Base-by-base conservation (phyloP, 164 flowering plant species). In the Tinospora cordifolia region DNA sequence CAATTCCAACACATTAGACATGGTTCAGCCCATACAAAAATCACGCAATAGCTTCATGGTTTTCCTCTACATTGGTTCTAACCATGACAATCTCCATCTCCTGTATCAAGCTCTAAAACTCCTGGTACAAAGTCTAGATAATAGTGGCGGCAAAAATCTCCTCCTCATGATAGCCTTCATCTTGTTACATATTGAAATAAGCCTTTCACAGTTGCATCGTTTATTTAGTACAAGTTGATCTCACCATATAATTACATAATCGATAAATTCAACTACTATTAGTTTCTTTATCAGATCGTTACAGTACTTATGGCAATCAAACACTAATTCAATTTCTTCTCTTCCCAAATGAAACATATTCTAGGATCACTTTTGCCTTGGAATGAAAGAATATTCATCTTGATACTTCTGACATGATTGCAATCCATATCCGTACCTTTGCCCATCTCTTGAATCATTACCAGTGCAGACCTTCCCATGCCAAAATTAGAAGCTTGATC, bases 81-180 rank as follows among this genome's bases (percentile, higher is more conserved):
- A 75, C 71, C 74, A 60, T 71, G 1, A 63, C 49, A 6, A 66
- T 25, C 74, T 70, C 68, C 68, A 71, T 60, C 64, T 75, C 78
- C 41, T n/a, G n/a, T n/a, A n/a, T n/a, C n/a, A n/a, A n/a, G n/a
- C n/a, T n/a, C n/a, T n/a, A n/a, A n/a, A 75, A 7, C 26, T 71
- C 63, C 62, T n/a, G n/a, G n/a, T 65, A 34, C 14, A 62, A 22
- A 10, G n/a, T 62, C 74, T 6, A 63, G 27, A 46, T 62, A 44
- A 38, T 75, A 67, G 63, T 59, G 54, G n/a, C 2, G 54, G 54
- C 12, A 47, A 1, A 15, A 47, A 47, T 11, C 54, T 11, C 57
- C 15, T 27, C 34, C 64, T 57, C 70, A 72, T 72, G 25, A 51
- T 6, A 0, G 54, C n/a, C 66, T n/a, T 72, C 41, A 66, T 22